Evolutionary conservation across 75 land plant genomes (phyloP).

Genomic region (Cupressus sempervirens): DNA sequence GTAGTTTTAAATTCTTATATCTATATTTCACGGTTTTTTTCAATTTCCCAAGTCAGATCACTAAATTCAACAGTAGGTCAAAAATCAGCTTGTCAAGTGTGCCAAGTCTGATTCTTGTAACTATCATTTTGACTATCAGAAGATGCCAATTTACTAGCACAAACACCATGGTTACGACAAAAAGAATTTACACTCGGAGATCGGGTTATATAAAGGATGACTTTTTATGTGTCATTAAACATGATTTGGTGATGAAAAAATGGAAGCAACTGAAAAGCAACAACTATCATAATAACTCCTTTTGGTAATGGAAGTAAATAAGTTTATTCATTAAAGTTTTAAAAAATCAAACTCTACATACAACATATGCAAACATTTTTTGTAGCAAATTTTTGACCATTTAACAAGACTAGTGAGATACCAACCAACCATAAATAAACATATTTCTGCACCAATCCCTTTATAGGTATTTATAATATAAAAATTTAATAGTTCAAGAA

Average conservation of each 20-base stretch:
- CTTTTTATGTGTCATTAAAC: neutral
- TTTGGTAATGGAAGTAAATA: neutral
- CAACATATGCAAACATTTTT: neutral
- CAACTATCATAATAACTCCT: neutral
- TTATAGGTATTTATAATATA: neutral
- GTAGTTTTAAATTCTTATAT: no score
- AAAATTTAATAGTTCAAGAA: constrained; percentile 7
- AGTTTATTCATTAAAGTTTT: neutral
- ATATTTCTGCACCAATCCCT: neutral
- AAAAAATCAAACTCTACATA: neutral
- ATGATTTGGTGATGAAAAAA: neutral
- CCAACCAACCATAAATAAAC: neutral
- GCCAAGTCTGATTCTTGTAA: no score
- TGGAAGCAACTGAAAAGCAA: constrained; percentile 12
- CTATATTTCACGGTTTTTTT: no score
- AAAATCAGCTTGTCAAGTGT: no score
- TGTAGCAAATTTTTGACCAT: neutral
- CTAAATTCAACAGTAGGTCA: no score
- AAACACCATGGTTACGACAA: neutral
- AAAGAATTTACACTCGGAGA: neutral
- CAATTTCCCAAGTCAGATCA: no score
- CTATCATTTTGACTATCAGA: no score
- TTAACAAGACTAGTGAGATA: neutral
- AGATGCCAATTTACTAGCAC: neutral
- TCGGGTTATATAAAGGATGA: neutral